Evolutionary conservation across 345 rosid species (phyloP).

Genomic region (Populus tremula): DNA sequence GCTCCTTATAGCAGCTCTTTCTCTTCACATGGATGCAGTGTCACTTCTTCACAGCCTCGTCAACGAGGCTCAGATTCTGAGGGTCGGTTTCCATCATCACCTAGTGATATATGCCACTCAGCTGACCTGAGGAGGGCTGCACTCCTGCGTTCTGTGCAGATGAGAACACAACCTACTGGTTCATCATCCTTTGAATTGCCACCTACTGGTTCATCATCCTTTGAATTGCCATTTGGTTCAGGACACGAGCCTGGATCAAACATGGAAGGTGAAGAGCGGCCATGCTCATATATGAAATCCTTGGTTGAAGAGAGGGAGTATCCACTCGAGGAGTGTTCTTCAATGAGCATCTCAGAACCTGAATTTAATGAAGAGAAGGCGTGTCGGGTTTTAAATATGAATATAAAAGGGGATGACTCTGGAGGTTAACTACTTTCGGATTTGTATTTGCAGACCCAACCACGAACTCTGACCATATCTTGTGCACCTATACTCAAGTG

Average conservation of each 20-base stretch:
- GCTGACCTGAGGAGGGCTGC: conserved; percentile 92
- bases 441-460: background rate
- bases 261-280: conserved; percentile 57
- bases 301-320: conserved; percentile 63
- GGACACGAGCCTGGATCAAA: conserved; percentile 47
- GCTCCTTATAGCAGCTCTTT: conserved; percentile 35
- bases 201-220: conserved; percentile 44
- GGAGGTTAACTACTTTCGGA: conserved; percentile 11
- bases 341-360: conserved; percentile 41
- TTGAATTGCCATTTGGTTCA: conserved; percentile 44
- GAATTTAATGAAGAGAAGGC: conserved; percentile 50
- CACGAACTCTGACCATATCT: background rate
- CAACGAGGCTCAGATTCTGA: conserved; percentile 85
- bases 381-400: conserved; percentile 40
- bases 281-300: conserved; percentile 57
- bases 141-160: conserved; percentile 87
- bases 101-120: conserved; percentile 95
- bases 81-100: conserved; percentile 92
- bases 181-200: conserved; percentile 42
- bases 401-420: conserved; percentile 38
- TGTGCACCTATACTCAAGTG: background rate
- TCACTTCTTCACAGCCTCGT: conserved; percentile 49
- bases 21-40: conserved; percentile 33
- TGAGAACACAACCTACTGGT: conserved; percentile 76
- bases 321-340: conserved; percentile 49